Base-by-base conservation (phyloP, 2,329 filamentous ascomycete genomes). In the Fusarium siculi region DNA sequence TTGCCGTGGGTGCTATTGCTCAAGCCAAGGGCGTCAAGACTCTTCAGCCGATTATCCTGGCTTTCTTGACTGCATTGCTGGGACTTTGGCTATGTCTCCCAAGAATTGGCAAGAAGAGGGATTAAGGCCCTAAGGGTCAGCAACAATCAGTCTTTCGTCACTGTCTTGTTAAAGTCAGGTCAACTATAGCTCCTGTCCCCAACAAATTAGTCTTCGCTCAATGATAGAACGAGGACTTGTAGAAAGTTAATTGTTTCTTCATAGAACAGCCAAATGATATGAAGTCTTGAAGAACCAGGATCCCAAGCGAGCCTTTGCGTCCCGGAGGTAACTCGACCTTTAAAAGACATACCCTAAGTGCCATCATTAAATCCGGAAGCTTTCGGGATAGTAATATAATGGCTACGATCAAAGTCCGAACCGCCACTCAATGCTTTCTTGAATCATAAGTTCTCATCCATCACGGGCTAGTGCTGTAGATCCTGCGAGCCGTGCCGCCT, bases 1-100 rank as follows among this genome's bases (percentile, higher is more conserved):
- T 93, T 84, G 87, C 88, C 0, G 90, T 93, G 0, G 92, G 92
- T 9, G 90, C 90, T 4, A 87, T 93, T 75, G 91, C 92, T 4
- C 85, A 88, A 74, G 82, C 82, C 2, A 85, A 83, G 68, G 88
- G 89, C 1, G 88, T 91, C 5, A 81, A 85, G 72, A 87, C 87
- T 9, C 76, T 91, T 42, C 88, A 91, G 72, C 88, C 89, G 0
- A 84, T 90, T 32, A 82, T 89, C 14, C 79, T 90, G n/a, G 85
- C 83, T 0, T 73, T 90, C 28, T 74, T 90, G 47, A 85, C 72
- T 5, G 78, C 81, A 6, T 82, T 87, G 66, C 71, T 86, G 3
- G 62, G 80, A 1, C 47, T 88, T 15, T 90, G 88, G 88, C 69
- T 85, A 23, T 78, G 82, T 21, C 70, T 89, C 34, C 85, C 85